phyloP scores from a whole-genome alignment of 139 green algal species.

The Chlorella sp. region DNA sequence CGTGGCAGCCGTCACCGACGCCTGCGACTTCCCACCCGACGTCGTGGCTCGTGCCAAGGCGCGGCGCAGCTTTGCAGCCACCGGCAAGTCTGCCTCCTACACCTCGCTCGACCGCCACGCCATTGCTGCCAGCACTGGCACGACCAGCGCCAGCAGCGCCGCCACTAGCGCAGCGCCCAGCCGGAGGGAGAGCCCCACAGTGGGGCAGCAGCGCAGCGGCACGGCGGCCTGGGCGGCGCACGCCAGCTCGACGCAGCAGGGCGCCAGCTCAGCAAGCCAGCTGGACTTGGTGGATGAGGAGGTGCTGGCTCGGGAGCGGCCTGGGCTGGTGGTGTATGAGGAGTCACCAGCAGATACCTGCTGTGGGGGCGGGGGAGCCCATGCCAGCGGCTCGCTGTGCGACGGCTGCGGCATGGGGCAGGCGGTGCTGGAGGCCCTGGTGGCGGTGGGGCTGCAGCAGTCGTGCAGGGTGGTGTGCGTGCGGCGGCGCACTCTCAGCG shows the following conservation, averaged over 20 bases:
- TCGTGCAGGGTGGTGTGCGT: slow-evolving; percentile 43
- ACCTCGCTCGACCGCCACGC: not conserved
- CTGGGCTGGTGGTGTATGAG: slow-evolving; percentile 74
- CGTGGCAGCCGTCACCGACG: slow-evolving; percentile 74
- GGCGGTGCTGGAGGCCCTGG: slow-evolving; percentile 40
- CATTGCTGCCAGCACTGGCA: too few relatives aligned
- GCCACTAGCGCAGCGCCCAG: not conserved
- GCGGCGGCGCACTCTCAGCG: slow-evolving; percentile 60
- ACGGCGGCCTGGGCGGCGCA: not conserved
- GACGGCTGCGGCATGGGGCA: slow-evolving; percentile 18
- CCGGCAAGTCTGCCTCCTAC: not conserved
- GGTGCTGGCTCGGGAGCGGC: slow-evolving; percentile 65
- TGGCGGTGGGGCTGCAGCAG: slow-evolving; percentile 42
- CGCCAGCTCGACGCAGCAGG: not conserved
- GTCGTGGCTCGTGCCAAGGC: slow-evolving; percentile 41
- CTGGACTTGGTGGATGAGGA: slow-evolving; percentile 72
- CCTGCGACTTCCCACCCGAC: slow-evolving; percentile 77
- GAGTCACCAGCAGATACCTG: slow-evolving; percentile 22
- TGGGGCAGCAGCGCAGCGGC: not conserved
- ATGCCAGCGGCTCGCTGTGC: not conserved
- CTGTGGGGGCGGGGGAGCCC: not conserved
- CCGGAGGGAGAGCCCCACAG: slow-evolving; percentile 20
- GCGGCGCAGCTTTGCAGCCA: slow-evolving; percentile 30
- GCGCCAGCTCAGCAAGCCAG: not conserved
- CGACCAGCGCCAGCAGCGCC: not conserved